phyloP scores from a whole-genome alignment of 768 basidiomycete genomes.

The Boletellus emodensis region DNA sequence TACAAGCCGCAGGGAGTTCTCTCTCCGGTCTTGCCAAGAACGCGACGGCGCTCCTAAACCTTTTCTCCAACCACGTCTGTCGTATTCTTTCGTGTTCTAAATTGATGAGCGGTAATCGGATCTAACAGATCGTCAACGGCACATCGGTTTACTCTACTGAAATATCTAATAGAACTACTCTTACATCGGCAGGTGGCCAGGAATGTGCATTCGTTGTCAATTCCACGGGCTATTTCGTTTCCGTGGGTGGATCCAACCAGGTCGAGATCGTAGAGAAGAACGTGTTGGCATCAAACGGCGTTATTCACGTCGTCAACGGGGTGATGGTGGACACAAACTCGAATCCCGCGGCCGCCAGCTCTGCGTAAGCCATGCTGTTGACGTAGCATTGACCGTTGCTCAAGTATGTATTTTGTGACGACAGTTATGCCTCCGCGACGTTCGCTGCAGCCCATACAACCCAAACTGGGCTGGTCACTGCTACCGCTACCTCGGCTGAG shows the following conservation, averaged over 20 bases:
- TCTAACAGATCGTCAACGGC: conserved; percentile 59
- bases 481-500: neutral
- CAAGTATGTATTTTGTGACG: neutral
- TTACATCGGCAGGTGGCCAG: conserved; percentile 57
- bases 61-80: conserved; percentile 61
- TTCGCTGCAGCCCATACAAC: conserved; percentile 40
- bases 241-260: conserved; percentile 37
- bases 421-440: conserved; percentile 43
- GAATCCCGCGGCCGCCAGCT: conserved; percentile 43
- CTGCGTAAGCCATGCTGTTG: conserved; percentile 44
- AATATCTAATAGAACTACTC: conserved; percentile 34
- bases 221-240: conserved; percentile 54
- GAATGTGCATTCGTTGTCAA: conserved; percentile 49
- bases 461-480: conserved; percentile 39
- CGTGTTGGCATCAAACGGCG: conserved; percentile 62
- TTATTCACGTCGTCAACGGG: conserved; percentile 57
- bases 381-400: neutral
- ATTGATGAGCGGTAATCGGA: neutral
- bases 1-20: conserved; percentile 35
- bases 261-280: conserved; percentile 57
- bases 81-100: neutral
- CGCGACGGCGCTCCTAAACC: conserved; percentile 37
- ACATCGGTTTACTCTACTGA: conserved; percentile 59
- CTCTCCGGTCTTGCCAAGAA: conserved; percentile 40
- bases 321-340: conserved; percentile 46